Base-by-base conservation (phyloP, 768 basidiomycete genomes). In the Xerocomellus dryophilus region DNA sequence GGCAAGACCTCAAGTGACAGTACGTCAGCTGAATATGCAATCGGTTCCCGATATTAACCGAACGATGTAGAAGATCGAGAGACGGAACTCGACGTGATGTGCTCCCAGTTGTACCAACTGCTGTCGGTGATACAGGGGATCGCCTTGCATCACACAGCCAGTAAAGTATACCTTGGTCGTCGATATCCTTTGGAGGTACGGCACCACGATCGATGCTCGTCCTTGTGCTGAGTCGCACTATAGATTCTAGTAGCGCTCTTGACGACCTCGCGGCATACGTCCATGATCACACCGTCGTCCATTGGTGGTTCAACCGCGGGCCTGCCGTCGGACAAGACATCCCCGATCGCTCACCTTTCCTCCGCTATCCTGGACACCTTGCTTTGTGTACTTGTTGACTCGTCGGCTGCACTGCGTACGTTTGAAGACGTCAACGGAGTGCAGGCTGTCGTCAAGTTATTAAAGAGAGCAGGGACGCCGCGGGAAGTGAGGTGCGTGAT, bases 331-430 rank as follows among this genome's bases (percentile, higher is more conserved):
- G 61, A 56, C 27, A 69, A 61, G 29, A 42, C 63, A 9, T 31
- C 50, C 6, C 57, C 63, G 6, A 32, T 56, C 35, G 63, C 72
- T 11, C 75, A 81, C 51, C 77, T 95, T n/a, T 83, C 89, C 3
- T 88, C 89, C 3, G 75, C 80, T 10, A 75, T 90, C 8, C 76
- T 98, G 18, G 95, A 98, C 64, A 91, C 92, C 0, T 71, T 98
- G 5, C 75, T 94, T 17, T 93, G 90, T 59, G 78, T 93, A 29
- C 77, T 98, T n/a, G 95, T 96, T 14, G 95, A 98, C 67, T 84
- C 89, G 2, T 79, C 90, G 0, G 61, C 69, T 7, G 85, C 91
- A 7, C 71, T 94, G 14, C 83, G 95, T 21, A 76, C 74, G 0
- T 95, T 97, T 58, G 95, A 98, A 70, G 78, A 81, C 17, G 76